Evolutionary conservation across 176 grass and related monocot species (phyloP).

Genomic region (Stipa capillata): DNA sequence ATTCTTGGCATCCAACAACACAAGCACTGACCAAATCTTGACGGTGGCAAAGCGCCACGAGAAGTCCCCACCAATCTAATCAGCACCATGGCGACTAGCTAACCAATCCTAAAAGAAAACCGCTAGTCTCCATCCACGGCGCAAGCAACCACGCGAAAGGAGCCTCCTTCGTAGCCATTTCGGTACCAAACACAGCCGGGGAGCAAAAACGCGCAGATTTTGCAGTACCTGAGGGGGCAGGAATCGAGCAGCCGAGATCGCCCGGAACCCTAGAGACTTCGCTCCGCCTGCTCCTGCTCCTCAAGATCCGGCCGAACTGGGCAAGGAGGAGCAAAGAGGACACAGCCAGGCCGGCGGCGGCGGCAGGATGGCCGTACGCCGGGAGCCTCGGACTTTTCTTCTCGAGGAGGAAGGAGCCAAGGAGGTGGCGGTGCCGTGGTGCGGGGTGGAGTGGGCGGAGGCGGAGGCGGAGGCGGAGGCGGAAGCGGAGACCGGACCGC

Average conservation of each 20-base stretch:
- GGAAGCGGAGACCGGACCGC: background rate
- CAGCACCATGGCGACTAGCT: background rate
- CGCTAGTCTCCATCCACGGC: background rate
- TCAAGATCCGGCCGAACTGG: constrained; percentile 14
- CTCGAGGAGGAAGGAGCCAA: background rate
- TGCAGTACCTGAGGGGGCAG: background rate
- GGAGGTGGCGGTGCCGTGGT: background rate
- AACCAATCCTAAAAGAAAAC: background rate
- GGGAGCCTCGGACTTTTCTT: background rate
- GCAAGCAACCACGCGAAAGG: background rate
- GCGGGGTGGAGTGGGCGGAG: background rate
- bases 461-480: background rate
- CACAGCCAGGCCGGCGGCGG: background rate
- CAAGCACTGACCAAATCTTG: background rate
- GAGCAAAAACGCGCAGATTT: background rate
- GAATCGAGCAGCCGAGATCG: background rate
- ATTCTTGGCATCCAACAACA: too few relatives aligned
- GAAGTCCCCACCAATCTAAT: background rate
- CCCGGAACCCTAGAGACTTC: background rate
- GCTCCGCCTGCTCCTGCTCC: background rate
- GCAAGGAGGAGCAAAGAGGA: background rate
- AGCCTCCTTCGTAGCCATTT: background rate
- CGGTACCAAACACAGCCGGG: background rate
- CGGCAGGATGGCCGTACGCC: background rate
- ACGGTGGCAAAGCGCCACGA: background rate